Conservation (phyloP, 2,329 filamentous ascomycete genomes). For the Pseudogymnoascus sp. region DNA sequence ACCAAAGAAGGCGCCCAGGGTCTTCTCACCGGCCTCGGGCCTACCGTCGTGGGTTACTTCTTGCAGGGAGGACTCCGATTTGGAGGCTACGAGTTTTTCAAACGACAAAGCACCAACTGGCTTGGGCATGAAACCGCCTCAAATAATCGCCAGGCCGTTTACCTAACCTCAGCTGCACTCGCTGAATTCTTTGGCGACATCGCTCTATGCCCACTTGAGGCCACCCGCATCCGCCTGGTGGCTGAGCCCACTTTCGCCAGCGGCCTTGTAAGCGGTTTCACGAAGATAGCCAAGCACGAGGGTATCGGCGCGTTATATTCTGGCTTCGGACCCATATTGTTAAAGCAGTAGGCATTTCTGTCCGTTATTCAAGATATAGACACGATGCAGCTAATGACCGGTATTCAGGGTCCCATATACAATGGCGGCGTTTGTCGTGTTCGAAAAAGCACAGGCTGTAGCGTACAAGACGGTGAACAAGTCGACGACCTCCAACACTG, state of each 20-base stretch:
- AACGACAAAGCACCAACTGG: slow-evolving; percentile 77
- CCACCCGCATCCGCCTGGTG: slow-evolving; percentile 87
- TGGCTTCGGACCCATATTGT: slow-evolving; percentile 79
- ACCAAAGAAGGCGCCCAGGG: slow-evolving; percentile 76
- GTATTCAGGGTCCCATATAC: slow-evolving; percentile 70
- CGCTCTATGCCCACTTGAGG: slow-evolving; percentile 84
- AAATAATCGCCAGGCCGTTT: slow-evolving; percentile 73
- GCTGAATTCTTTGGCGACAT: slow-evolving; percentile 68
- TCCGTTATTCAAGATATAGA: slow-evolving; percentile 16
- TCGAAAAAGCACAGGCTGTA: slow-evolving; percentile 75
- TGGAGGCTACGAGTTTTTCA: slow-evolving; percentile 94
- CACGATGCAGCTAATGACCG: slow-evolving; percentile 15
- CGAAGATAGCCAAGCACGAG: slow-evolving; percentile 75
- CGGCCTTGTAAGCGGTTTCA: slow-evolving; percentile 69
- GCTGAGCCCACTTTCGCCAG: slow-evolving; percentile 78
- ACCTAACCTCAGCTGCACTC: slow-evolving; percentile 59
- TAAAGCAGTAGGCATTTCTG: slow-evolving; percentile 57
- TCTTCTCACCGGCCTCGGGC: slow-evolving; percentile 76
- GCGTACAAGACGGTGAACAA: slow-evolving; percentile 65
- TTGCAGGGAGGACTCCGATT: slow-evolving; percentile 91
- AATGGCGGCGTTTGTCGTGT: slow-evolving; percentile 92
- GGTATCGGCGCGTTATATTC: slow-evolving; percentile 82
- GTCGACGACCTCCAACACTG: slow-evolving; percentile 54
- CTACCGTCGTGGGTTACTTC: slow-evolving; percentile 86
- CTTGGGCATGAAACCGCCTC: slow-evolving; percentile 69